A percentile compares a stretch with the other conserved stretches of the same genome.
These are phyloP conservation scores for Hagleromyces aurorensis DNA, from an alignment of 805 yeast genomes.

Conservation along the genomic window DNA sequence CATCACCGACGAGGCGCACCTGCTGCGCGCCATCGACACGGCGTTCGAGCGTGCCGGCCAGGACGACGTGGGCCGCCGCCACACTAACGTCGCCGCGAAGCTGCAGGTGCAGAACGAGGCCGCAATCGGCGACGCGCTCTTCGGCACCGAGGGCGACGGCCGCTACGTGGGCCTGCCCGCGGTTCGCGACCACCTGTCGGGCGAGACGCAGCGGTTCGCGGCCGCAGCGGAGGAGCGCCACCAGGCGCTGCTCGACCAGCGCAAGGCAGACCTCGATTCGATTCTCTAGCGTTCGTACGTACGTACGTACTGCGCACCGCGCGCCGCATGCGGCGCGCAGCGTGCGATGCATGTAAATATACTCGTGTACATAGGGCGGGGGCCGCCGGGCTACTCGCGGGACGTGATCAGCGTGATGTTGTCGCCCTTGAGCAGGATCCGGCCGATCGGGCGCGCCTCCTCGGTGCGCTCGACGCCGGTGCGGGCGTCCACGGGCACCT, in stretches of 20 bases:
- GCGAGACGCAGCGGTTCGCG: constrained; percentile 27
- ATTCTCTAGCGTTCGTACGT: constrained; percentile 9
- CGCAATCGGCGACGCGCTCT: constrained; percentile 29
- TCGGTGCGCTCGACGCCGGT: constrained; percentile 21
- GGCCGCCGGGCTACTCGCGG: constrained; percentile 5
- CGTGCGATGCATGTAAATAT: no score
- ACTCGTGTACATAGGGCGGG: constrained; percentile 2
- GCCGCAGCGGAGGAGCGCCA: constrained; percentile 17
- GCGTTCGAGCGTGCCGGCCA: constrained; percentile 21
- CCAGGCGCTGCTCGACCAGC: constrained; percentile 8
- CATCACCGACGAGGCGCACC: constrained; percentile 68
- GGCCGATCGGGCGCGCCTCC: constrained; percentile 47
- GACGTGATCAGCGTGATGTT: constrained; percentile 68
- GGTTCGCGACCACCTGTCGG: constrained; percentile 31
- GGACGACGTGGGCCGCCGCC: constrained; percentile 15
- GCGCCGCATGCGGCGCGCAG: no score
- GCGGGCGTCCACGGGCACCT: constrained; percentile 48
- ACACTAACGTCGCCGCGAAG: constrained; percentile 15
- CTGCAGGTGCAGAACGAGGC: constrained; percentile 19
- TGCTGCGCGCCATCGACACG: constrained; percentile 19
- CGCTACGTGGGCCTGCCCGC: constrained; percentile 29
- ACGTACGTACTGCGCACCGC: no score
- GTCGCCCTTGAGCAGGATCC: constrained; percentile 85
- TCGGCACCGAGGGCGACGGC: constrained; percentile 31
- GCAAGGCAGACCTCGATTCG: constrained; percentile 11